Conservation (phyloP, 192 early-diverging fungal species). For the Chytriomyces sp. region DNA sequence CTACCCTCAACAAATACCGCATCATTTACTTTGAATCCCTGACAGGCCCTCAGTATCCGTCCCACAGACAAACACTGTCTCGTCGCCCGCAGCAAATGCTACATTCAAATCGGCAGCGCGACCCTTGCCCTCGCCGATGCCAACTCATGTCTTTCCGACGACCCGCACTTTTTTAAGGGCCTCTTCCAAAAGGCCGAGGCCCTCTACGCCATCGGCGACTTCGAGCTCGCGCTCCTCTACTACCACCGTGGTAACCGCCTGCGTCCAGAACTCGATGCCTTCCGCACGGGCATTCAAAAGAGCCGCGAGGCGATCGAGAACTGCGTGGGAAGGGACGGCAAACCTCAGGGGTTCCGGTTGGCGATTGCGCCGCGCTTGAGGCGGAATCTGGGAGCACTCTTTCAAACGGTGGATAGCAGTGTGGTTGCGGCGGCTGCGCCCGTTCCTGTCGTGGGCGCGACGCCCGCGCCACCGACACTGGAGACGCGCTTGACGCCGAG, state of each 20-base stretch:
- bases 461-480: neutral
- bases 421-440: constrained; percentile 8
- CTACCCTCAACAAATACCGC: too few species aligned
- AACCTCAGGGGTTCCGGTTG: constrained; percentile 27
- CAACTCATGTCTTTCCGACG: constrained; percentile 46
- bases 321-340: constrained; percentile 49
- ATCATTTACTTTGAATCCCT: too few species aligned
- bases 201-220: constrained; percentile 63
- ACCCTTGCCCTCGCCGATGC: constrained; percentile 55
- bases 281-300: constrained; percentile 66
- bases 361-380: constrained; percentile 16
- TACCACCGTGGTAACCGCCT: constrained; percentile 60
- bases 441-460: neutral
- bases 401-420: neutral
- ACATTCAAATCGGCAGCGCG: constrained; percentile 53
- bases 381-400: constrained; percentile 31
- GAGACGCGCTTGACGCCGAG: constrained; percentile 28
- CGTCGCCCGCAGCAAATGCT: constrained; percentile 59
- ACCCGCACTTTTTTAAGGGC: constrained; percentile 58
- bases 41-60: constrained; percentile 53
- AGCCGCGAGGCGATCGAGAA: constrained; percentile 64
- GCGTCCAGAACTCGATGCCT: constrained; percentile 61
- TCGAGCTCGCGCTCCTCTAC: constrained; percentile 62
- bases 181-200: constrained; percentile 65
- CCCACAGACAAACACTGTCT: constrained; percentile 62